These are phyloP conservation scores for Quercus lobata DNA, from an alignment of 331 rosid species.

Conservation along the genomic window DNA sequence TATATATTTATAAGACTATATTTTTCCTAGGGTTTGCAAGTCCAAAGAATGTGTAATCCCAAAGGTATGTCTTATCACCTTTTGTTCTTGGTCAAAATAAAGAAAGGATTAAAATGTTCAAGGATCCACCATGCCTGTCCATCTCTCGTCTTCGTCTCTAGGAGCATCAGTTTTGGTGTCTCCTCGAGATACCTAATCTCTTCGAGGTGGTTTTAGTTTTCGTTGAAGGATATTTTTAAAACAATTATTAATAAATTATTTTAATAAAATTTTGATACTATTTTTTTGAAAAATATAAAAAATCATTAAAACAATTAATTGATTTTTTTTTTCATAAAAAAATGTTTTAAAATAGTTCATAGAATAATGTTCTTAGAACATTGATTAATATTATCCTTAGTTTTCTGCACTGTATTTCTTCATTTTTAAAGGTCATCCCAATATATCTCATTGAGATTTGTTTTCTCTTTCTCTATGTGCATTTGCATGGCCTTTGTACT, in stretches of 20 bases:
- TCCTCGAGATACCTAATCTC: background rate
- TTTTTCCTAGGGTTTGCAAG: slow-evolving; percentile 13
- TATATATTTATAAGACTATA: background rate
- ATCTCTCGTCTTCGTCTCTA: background rate
- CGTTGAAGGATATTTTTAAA: background rate
- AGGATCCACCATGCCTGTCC: slow-evolving; percentile 19
- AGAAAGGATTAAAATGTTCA: slow-evolving; percentile 11
- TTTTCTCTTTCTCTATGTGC: background rate
- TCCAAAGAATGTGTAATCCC: slow-evolving; percentile 41
- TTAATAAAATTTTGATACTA: too few species aligned
- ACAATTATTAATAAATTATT: too few species aligned
- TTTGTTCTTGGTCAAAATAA: slow-evolving; percentile 26
- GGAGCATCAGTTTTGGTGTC: slow-evolving; percentile 3
- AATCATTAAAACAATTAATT: too few species aligned
- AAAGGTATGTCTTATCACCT: slow-evolving; percentile 48
- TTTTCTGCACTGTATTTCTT: background rate
- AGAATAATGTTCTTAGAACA: too few species aligned
- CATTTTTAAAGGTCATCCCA: slow-evolving; percentile 1
- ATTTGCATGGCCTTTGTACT: background rate
- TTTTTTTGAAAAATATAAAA: too few species aligned
- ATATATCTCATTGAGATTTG: background rate
- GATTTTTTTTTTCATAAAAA: too few species aligned
- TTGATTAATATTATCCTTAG: too few species aligned
- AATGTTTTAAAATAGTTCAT: too few species aligned
- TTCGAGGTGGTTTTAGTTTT: background rate